Base-by-base conservation (phyloP, 129 eudicot genomes). In the Apium graveolens region DNA sequence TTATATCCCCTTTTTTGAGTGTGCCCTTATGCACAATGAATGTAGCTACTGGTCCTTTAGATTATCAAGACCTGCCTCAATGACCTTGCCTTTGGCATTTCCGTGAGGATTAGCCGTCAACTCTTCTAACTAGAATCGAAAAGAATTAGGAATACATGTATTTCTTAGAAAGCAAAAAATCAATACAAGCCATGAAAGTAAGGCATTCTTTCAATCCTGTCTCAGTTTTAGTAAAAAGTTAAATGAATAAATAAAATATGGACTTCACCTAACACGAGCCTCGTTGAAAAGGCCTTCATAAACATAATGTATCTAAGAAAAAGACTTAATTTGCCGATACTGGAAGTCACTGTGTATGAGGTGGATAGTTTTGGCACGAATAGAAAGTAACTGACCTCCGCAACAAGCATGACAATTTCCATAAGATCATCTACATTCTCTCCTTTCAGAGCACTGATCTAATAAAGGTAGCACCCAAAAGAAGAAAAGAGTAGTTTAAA, bases 381-480 rank as follows among this genome's bases (percentile, higher is more conserved):
- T 38, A 41, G 35, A 35, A 78, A 41, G 60, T 72, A 73, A 44
- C 84, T 74, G 86, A 96, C 99, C 97, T 96, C 99, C 29, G 99
- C 97, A 76, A 96, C 97, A 81, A 96, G 97, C 92, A 96, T 96
- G 75, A 89, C 81, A 78, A 95, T 90, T 80, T 96, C 99, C 88
- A 96, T 81, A 88, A 92, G 85, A 24, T 92, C 97, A 83, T 96
- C 97, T 24, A 96, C 88, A 57, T 92, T 90, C 79, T 79, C 79
- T 81, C 99, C 99, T 81, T 90, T 95, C 51, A 95, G 97, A 80
- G 97, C 97, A 84, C 99, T 92, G 72, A 96, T 96, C 99, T 96
- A 91, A 78, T 41, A 70, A 34, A 7, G 42, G 45, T 43, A 62
- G 17, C 41, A 44, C 41, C 31, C 76, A 72, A 85, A 65, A 29